Evolutionary conservation across 768 basidiomycete species (phyloP).

Genomic region (Mycena chlorophos): DNA sequence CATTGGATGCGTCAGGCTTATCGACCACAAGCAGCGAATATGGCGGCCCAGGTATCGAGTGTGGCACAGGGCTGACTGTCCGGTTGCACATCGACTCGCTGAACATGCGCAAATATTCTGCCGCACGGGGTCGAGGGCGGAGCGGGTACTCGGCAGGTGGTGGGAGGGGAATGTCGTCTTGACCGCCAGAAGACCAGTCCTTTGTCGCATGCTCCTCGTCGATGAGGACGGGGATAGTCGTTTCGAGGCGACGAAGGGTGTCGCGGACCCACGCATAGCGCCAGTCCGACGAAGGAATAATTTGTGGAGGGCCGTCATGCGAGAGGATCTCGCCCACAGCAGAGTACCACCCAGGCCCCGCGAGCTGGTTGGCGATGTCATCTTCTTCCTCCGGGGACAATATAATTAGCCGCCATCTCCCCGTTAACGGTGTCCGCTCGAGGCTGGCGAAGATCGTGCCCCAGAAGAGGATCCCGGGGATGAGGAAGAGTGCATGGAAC

Average conservation of each 20-base stretch:
- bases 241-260: slow-evolving; percentile 76
- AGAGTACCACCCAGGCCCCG: slow-evolving; percentile 83
- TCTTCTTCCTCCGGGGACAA: slow-evolving; percentile 94
- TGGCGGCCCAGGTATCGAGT: slow-evolving; percentile 74
- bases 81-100: slow-evolving; percentile 52
- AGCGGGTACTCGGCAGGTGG: slow-evolving; percentile 83
- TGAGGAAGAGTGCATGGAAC: slow-evolving; percentile 56
- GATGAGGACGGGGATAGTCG: slow-evolving; percentile 66
- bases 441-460: slow-evolving; percentile 69
- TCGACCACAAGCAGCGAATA: slow-evolving; percentile 91
- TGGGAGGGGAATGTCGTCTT: slow-evolving; percentile 61
- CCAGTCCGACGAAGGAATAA: slow-evolving; percentile 83
- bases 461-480: slow-evolving; percentile 65
- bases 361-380: slow-evolving; percentile 77
- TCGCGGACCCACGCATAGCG: slow-evolving; percentile 83
- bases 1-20: slow-evolving; percentile 79
- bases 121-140: slow-evolving; percentile 77
- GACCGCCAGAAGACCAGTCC: slow-evolving; percentile 54
- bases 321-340: slow-evolving; percentile 80
- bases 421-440: slow-evolving; percentile 83
- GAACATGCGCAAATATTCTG: slow-evolving; percentile 65
- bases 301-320: slow-evolving; percentile 55
- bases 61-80: slow-evolving; percentile 44
- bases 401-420: slow-evolving; percentile 86
- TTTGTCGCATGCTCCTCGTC: slow-evolving; percentile 55